phyloP scores from a whole-genome alignment of 2,329 filamentous ascomycete species.

The Chaetomium olivaceum region DNA sequence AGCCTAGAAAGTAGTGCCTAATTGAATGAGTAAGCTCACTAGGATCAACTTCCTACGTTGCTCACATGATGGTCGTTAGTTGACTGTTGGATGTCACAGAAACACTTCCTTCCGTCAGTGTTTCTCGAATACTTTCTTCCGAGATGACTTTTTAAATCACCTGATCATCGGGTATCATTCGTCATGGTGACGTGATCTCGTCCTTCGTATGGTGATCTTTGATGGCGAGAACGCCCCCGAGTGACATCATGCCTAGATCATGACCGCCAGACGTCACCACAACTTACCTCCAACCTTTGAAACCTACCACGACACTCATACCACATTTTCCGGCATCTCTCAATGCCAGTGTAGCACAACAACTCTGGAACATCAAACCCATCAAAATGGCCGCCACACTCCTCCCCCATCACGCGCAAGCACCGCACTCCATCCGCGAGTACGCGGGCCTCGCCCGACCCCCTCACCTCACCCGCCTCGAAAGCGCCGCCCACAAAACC shows the following conservation, averaged over 20 bases:
- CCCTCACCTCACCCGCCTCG: constrained; percentile 26
- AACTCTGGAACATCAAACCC: neutral
- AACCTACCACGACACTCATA: neutral
- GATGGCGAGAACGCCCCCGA: constrained; percentile 9
- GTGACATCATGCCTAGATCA: constrained; percentile 17
- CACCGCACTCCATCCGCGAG: constrained; percentile 23
- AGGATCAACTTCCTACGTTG: too few relatives aligned
- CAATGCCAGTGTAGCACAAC: neutral
- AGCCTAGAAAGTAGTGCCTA: too few relatives aligned
- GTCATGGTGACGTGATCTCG: neutral
- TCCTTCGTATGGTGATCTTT: constrained; percentile 3
- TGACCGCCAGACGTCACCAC: neutral
- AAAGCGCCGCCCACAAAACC: constrained; percentile 14
- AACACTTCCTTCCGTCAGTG: too few relatives aligned
- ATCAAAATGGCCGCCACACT: constrained; percentile 21
- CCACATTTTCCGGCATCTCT: neutral
- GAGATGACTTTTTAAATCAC: too few relatives aligned
- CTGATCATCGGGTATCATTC: neutral
- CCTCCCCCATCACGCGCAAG: constrained; percentile 11
- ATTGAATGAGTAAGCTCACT: too few relatives aligned
- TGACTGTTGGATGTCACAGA: too few relatives aligned
- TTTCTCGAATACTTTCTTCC: neutral
- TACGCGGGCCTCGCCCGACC: constrained; percentile 22
- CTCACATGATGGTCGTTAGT: too few relatives aligned
- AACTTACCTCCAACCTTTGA: neutral